These are phyloP conservation scores for Boletus speciosus DNA, from an alignment of 768 basidiomycete genomes.

Conservation along the genomic window DNA sequence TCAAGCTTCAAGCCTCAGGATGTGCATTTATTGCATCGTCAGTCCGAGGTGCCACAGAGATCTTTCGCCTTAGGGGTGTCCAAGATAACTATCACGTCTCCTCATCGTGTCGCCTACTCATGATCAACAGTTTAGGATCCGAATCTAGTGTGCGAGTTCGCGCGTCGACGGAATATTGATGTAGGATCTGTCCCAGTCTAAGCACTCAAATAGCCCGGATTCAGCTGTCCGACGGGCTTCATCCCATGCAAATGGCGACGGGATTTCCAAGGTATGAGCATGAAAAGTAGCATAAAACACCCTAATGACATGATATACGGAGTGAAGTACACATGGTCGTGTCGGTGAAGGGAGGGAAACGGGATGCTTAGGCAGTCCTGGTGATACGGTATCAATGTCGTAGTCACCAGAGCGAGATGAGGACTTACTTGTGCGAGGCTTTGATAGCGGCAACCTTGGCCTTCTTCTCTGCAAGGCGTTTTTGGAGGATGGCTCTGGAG, in stretches of 20 bases:
- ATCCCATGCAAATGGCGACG: not conserved
- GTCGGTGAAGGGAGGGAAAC: not conserved
- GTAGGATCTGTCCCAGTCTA: not conserved
- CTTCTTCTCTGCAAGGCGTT: slow-evolving; percentile 93
- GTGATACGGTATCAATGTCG: not conserved
- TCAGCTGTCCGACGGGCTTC: too few relatives aligned
- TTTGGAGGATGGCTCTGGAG: slow-evolving; percentile 65
- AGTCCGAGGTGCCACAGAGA: too few relatives aligned
- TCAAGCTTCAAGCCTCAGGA: too few relatives aligned
- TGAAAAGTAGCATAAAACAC: slow-evolving; percentile 18
- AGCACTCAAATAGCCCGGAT: not conserved
- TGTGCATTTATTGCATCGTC: too few relatives aligned
- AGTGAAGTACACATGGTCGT: slow-evolving; percentile 13
- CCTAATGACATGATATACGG: slow-evolving; percentile 25
- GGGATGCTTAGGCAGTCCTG: slow-evolving; percentile 21
- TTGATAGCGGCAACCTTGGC: slow-evolving; percentile 84
- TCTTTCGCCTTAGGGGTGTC: too few relatives aligned
- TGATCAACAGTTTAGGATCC: too few relatives aligned
- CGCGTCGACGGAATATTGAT: too few relatives aligned
- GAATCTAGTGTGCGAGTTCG: too few relatives aligned
- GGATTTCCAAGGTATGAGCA: slow-evolving; percentile 5
- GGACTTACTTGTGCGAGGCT: slow-evolving; percentile 70
- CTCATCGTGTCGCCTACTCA: too few relatives aligned
- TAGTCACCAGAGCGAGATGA: not conserved
- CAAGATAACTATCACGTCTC: too few relatives aligned